A percentile compares a stretch with the other conserved stretches of the same genome.
Conservation (phyloP, 1,284 basidiomycete genomes). For the Ceratobasidium sp. region DNA sequence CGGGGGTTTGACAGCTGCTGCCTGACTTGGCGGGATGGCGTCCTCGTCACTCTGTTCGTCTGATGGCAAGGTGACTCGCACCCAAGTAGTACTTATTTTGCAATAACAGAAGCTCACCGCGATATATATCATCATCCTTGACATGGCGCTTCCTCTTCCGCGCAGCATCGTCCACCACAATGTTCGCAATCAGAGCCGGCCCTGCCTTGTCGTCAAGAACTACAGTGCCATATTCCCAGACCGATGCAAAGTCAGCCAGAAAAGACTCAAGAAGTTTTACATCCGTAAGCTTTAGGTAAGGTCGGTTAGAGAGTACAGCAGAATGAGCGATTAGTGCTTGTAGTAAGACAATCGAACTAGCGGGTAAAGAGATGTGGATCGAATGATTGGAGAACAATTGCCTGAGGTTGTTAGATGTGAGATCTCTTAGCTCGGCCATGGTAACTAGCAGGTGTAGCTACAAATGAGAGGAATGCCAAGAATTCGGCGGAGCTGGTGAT, state of each 20-base stretch:
- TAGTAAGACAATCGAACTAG: slow-evolving; percentile 28
- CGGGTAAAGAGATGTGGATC: slow-evolving; percentile 26
- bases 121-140: slow-evolving; percentile 46
- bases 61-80: not conserved
- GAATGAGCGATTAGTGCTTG: slow-evolving; percentile 42
- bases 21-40: not conserved
- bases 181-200: slow-evolving; percentile 32
- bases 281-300: slow-evolving; percentile 47
- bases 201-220: slow-evolving; percentile 40
- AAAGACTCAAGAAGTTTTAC: slow-evolving; percentile 45
- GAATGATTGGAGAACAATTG: slow-evolving; percentile 34
- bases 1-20: slow-evolving; percentile 17
- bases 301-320: slow-evolving; percentile 21
- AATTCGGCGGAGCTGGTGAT: not conserved
- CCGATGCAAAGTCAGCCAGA: slow-evolving; percentile 45
- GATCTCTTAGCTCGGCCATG: slow-evolving; percentile 32
- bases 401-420: slow-evolving; percentile 41
- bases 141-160: slow-evolving; percentile 45
- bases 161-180: slow-evolving; percentile 45
- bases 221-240: slow-evolving; percentile 48
- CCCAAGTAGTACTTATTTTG: not conserved
- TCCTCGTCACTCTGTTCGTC: slow-evolving; percentile 42
- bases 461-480: not conserved
- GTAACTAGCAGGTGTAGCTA: not conserved
- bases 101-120: slow-evolving; percentile 9